phyloP scores from a whole-genome alignment of 208 protist genomes.

The Leishmania gerbilli region DNA sequence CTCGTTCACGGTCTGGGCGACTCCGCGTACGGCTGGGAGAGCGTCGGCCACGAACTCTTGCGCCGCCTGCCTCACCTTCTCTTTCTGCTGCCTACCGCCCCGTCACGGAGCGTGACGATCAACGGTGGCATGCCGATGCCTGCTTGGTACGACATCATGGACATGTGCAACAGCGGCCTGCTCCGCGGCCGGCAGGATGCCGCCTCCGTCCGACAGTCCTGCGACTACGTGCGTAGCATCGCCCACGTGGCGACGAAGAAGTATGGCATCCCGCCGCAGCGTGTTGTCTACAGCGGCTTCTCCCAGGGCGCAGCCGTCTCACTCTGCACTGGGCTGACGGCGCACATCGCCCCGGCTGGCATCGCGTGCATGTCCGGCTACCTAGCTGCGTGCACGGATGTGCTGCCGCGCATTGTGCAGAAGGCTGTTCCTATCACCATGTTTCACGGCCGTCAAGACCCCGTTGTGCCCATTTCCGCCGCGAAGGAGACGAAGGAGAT shows the following conservation, averaged over 20 bases:
- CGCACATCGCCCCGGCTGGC: slow-evolving; percentile 64
- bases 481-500: slow-evolving; percentile 48
- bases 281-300: slow-evolving; percentile 93
- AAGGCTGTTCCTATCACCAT: slow-evolving; percentile 50
- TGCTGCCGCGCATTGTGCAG: slow-evolving; percentile 50
- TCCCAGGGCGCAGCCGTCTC: slow-evolving; percentile 90
- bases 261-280: slow-evolving; percentile 58
- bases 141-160: slow-evolving; percentile 92
- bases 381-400: slow-evolving; percentile 49
- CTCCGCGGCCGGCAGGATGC: slow-evolving; percentile 43
- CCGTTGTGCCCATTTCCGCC: slow-evolving; percentile 66
- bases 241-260: slow-evolving; percentile 47
- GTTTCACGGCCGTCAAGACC: slow-evolving; percentile 81
- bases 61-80: slow-evolving; percentile 78
- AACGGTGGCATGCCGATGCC: slow-evolving; percentile 87
- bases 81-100: slow-evolving; percentile 92
- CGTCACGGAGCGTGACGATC: slow-evolving; percentile 80
- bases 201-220: slow-evolving; percentile 52
- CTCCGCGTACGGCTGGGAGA: slow-evolving; percentile 87
- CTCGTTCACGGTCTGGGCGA: slow-evolving; percentile 93
- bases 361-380: slow-evolving; percentile 83
- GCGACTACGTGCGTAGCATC: slow-evolving; percentile 75
- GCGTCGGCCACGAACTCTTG: slow-evolving; percentile 64
- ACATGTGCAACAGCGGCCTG: slow-evolving; percentile 41
- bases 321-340: slow-evolving; percentile 64